These are phyloP conservation scores for Raffaelea albimanens DNA, from an alignment of 2,329 filamentous ascomycete genomes.

Conservation along the genomic window DNA sequence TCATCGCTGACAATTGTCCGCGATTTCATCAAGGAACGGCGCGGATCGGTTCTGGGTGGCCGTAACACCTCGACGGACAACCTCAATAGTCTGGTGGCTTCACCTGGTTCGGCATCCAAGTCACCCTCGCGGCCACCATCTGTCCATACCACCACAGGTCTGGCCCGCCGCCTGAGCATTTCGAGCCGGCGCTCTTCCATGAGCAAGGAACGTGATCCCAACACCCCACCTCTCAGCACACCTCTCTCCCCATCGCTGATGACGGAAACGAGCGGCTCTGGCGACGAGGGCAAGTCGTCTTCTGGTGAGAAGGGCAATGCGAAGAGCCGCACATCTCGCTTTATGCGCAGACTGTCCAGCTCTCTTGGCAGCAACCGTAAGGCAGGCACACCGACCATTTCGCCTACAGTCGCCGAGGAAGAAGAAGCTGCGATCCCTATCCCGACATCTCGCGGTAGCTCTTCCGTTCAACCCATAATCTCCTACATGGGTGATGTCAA, in stretches of 20 bases:
- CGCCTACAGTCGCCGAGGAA: slow-evolving; percentile 43
- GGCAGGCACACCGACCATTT: slow-evolving; percentile 33
- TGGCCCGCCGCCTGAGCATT: slow-evolving; percentile 54
- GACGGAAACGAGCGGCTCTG: slow-evolving; percentile 35
- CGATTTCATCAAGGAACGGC: slow-evolving; percentile 52
- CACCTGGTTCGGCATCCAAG: slow-evolving; percentile 23
- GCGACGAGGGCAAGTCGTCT: slow-evolving; percentile 34
- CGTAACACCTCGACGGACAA: slow-evolving; percentile 39
- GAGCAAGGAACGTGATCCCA: slow-evolving; percentile 29
- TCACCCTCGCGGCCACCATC: slow-evolving; percentile 40
- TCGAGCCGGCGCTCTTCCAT: slow-evolving; percentile 49
- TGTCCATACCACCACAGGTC: slow-evolving; percentile 38
- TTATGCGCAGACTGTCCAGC: slow-evolving; percentile 50
- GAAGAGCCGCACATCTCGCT: slow-evolving; percentile 42
- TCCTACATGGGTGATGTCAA: slow-evolving; percentile 83
- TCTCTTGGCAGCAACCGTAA: slow-evolving; percentile 39
- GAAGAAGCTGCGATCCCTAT: slow-evolving; percentile 20
- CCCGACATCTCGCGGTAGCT: slow-evolving; percentile 5
- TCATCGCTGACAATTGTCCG: slow-evolving; percentile 52
- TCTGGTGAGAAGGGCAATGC: slow-evolving; percentile 22
- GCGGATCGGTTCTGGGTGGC: slow-evolving; percentile 35
- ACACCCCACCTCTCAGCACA: slow-evolving; percentile 14
- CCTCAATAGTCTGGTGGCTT: slow-evolving; percentile 16
- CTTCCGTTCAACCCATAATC: slow-evolving; percentile 27
- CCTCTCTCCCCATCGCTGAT: slow-evolving; percentile 29